phyloP scores from a whole-genome alignment of 805 yeast species.

The Priceomyces melissophilus region DNA sequence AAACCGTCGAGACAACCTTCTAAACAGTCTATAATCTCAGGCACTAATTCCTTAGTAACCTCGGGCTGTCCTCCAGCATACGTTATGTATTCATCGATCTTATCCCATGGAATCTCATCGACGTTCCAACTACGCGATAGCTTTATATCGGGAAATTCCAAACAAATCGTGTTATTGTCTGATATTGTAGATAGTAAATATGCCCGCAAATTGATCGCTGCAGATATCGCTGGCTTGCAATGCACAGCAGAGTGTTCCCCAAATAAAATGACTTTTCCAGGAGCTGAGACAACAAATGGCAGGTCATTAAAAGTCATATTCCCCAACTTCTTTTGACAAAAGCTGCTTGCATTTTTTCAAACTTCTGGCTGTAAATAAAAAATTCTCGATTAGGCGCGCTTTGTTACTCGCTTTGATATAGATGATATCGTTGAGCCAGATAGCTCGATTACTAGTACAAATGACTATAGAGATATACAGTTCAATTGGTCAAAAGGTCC shows the following conservation, averaged over 20 bases:
- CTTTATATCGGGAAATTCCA: slow-evolving; percentile 83
- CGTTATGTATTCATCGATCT: slow-evolving; percentile 19
- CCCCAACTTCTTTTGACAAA: not conserved
- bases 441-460: too few relatives aligned
- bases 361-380: slow-evolving; percentile 1
- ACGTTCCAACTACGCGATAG: slow-evolving; percentile 63
- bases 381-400: not conserved
- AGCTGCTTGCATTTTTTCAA: not conserved
- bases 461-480: not conserved
- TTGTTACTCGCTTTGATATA: too few relatives aligned
- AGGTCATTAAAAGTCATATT: not conserved
- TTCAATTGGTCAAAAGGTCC: slow-evolving; percentile 19
- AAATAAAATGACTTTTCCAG: slow-evolving; percentile 92
- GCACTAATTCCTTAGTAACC: slow-evolving; percentile 53
- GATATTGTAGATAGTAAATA: slow-evolving; percentile 63
- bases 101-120: slow-evolving; percentile 59
- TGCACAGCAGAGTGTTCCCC: slow-evolving; percentile 98
- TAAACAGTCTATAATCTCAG: slow-evolving; percentile 52
- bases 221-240: slow-evolving; percentile 93
- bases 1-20: slow-evolving; percentile 43
- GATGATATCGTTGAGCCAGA: too few relatives aligned
- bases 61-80: slow-evolving; percentile 20
- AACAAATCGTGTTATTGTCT: slow-evolving; percentile 38
- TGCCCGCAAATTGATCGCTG: slow-evolving; percentile 83
- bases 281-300: slow-evolving; percentile 83